Conservation (phyloP, 2,329 filamentous ascomycete genomes). For the Fusarium algeriense region DNA sequence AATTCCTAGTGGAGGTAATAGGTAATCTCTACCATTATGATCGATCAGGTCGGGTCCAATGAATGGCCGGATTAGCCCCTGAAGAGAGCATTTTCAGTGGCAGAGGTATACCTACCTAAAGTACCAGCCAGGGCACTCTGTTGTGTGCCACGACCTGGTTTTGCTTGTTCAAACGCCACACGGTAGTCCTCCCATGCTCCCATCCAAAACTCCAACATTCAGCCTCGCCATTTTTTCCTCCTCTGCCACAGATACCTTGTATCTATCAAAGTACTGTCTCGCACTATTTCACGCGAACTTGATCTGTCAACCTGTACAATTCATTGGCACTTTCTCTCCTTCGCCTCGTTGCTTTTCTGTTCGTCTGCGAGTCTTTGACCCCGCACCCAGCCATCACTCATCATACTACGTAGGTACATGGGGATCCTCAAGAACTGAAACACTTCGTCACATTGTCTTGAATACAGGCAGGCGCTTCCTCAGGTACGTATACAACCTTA, state of each 20-base stretch:
- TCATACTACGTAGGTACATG: slow-evolving; percentile 18
- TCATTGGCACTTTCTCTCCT: slow-evolving; percentile 36
- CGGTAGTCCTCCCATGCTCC: slow-evolving; percentile 20
- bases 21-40: slow-evolving; percentile 6
- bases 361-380: slow-evolving; percentile 28
- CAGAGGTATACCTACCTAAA: not conserved
- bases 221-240: slow-evolving; percentile 18
- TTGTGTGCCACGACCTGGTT: slow-evolving; percentile 22
- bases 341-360: slow-evolving; percentile 23
- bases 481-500: slow-evolving; percentile 32
- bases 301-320: slow-evolving; percentile 25
- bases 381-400: slow-evolving; percentile 38
- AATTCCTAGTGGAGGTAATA: not conserved
- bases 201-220: slow-evolving; percentile 33
- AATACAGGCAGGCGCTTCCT: slow-evolving; percentile 18
- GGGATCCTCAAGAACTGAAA: slow-evolving; percentile 33
- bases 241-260: slow-evolving; percentile 12
- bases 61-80: slow-evolving; percentile 3
- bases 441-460: slow-evolving; percentile 29
- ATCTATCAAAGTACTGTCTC: not conserved
- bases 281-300: not conserved
- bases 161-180: slow-evolving; percentile 32
- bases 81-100: slow-evolving; percentile 8
- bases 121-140: slow-evolving; percentile 1
- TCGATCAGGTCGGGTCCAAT: not conserved